Evolutionary conservation across 352 stramenopile genomes (phyloP).

Genomic region (Pythium folliculosum): DNA sequence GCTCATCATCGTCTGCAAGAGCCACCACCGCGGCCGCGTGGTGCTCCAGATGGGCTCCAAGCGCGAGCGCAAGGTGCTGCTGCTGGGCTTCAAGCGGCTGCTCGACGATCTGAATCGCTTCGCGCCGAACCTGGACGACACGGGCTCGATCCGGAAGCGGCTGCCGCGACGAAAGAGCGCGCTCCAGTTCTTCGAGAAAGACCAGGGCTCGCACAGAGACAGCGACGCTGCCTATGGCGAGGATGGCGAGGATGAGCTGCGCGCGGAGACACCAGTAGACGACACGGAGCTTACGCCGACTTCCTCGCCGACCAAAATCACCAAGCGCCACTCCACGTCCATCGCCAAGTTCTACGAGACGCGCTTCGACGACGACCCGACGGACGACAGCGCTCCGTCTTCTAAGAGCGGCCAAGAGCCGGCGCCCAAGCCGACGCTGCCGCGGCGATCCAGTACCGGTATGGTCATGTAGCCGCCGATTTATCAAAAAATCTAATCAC

Average conservation of each 20-base stretch:
- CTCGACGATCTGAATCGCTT: slow-evolving; percentile 50
- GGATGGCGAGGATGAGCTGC: slow-evolving; percentile 3
- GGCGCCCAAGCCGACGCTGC: slow-evolving; percentile 3
- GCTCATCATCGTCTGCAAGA: slow-evolving; percentile 69
- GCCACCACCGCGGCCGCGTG: slow-evolving; percentile 59
- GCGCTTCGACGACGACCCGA: slow-evolving; percentile 53
- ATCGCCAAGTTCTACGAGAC: slow-evolving; percentile 65
- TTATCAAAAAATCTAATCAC: background rate
- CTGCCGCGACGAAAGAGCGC: slow-evolving; percentile 47
- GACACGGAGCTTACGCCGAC: background rate
- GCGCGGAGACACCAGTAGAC: slow-evolving; percentile 3
- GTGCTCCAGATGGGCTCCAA: slow-evolving; percentile 66
- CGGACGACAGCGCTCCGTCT: slow-evolving; percentile 1
- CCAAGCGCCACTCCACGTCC: slow-evolving; percentile 16
- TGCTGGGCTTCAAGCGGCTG: slow-evolving; percentile 57
- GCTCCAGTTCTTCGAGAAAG: slow-evolving; percentile 51
- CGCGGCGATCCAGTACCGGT: slow-evolving; percentile 33
- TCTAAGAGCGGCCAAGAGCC: background rate
- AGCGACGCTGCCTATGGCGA: slow-evolving; percentile 6
- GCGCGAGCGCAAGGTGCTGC: slow-evolving; percentile 54
- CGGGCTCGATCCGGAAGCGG: slow-evolving; percentile 50
- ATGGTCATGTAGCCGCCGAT: slow-evolving; percentile 8
- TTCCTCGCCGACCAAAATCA: slow-evolving; percentile 6
- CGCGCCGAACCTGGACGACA: slow-evolving; percentile 43
- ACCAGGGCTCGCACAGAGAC: slow-evolving; percentile 8